A percentile compares a stretch with the other conserved stretches of the same genome.
Conservation (phyloP, 768 basidiomycete species). For the Leucocoprinus sp. region DNA sequence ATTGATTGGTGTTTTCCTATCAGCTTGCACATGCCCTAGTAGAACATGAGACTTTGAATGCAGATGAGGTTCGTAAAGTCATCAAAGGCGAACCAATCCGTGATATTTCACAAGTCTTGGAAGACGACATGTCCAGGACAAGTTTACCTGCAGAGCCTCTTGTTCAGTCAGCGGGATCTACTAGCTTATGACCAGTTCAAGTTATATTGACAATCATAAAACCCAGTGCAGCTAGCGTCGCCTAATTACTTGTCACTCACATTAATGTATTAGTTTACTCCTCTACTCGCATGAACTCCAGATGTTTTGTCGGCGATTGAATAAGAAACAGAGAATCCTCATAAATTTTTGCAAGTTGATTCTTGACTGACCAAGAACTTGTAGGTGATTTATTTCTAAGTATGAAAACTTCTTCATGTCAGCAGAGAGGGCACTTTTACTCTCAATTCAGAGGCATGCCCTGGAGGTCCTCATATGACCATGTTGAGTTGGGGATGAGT, state of each 20-base stretch:
- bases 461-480: no score
- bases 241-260: constrained; percentile 6
- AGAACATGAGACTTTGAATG: constrained; percentile 88
- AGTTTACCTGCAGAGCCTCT: not conserved
- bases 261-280: constrained; percentile 3
- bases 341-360: no score
- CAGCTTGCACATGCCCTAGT: constrained; percentile 88
- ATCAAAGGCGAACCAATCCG: constrained; percentile 79
- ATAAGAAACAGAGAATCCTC: no score
- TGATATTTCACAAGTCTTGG: constrained; percentile 55
- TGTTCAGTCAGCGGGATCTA: not conserved
- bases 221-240: not conserved
- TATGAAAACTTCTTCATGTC: no score
- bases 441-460: no score
- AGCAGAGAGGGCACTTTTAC: no score
- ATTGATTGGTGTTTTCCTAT: constrained; percentile 1
- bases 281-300: not conserved
- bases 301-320: not conserved
- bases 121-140: constrained; percentile 40
- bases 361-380: no score
- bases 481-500: no score
- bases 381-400: no score
- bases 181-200: not conserved
- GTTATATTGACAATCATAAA: not conserved
- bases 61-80: constrained; percentile 80